Percentiles rank a stretch among this genome's conserved stretches.
These are phyloP conservation scores for Stagonosporopsis tanaceti DNA, from an alignment of 2,329 filamentous ascomycete species.

Conservation along the genomic window DNA sequence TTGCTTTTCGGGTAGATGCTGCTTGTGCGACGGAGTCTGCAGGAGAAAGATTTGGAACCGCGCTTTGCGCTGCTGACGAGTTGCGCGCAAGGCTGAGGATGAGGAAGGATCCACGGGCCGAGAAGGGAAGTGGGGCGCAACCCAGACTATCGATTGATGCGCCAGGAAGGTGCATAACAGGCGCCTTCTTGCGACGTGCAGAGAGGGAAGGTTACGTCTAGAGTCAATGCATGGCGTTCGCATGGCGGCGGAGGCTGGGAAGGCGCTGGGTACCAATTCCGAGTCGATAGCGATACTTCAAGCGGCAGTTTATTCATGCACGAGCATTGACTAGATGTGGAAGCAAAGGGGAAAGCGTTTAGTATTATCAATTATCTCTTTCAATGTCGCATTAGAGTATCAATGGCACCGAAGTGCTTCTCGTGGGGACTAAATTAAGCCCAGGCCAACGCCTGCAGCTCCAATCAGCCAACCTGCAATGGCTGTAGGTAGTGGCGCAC, in stretches of 20 bases:
- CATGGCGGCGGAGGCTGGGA: neutral
- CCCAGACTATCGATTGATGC: conserved; percentile 16
- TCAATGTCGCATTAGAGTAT: neutral
- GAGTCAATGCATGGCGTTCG: too few species aligned
- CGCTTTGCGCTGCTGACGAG: conserved; percentile 5
- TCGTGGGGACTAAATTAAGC: conserved; percentile 25
- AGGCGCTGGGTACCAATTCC: neutral
- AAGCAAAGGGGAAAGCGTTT: neutral
- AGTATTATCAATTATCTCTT: conserved; percentile 12
- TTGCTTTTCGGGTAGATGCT: neutral
- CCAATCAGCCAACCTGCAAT: conserved; percentile 33
- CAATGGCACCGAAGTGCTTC: conserved; percentile 6
- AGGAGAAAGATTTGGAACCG: neutral
- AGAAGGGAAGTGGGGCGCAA: conserved; percentile 9
- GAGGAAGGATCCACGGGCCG: conserved; percentile 10
- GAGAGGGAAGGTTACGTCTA: neutral
- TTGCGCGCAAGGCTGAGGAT: conserved; percentile 9
- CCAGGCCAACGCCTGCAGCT: conserved; percentile 31
- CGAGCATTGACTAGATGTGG: neutral
- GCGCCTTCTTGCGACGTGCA: conserved; percentile 5
- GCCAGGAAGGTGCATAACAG: conserved; percentile 11
- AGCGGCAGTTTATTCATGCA: neutral
- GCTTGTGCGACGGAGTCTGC: neutral
- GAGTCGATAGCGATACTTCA: neutral
- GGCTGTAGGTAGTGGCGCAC: conserved; percentile 22